A percentile compares a stretch with the other conserved stretches of the same genome.
Conservation (phyloP, 176 grass and related monocot species). For the Ensete ventricosum region DNA sequence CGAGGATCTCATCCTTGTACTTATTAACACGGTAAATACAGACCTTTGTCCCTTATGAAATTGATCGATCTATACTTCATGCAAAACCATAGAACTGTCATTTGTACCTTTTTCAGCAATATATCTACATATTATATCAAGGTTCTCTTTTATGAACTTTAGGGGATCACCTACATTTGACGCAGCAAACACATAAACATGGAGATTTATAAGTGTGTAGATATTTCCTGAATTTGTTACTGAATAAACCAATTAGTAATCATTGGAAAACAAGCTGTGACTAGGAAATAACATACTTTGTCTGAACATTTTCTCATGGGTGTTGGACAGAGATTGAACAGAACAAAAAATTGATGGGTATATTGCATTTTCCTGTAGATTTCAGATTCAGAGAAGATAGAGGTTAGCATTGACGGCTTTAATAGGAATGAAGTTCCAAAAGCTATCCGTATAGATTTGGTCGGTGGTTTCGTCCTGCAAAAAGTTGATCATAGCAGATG, state of each 20-base stretch:
- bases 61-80: slow-evolving; percentile 8
- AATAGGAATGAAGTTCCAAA: slow-evolving; percentile 64
- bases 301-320: neutral
- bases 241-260: neutral
- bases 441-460: slow-evolving; percentile 65
- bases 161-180: neutral
- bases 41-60: slow-evolving; percentile 5
- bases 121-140: neutral
- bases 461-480: slow-evolving; percentile 89
- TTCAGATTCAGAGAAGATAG: slow-evolving; percentile 47
- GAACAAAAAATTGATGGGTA: neutral
- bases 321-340: neutral
- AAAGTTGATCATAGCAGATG: slow-evolving; percentile 55
- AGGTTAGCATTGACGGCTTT: slow-evolving; percentile 60
- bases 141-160: neutral
- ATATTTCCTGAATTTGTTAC: neutral
- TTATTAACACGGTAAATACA: slow-evolving; percentile 68
- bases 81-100: slow-evolving; percentile 13
- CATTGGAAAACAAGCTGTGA: slow-evolving; percentile 2
- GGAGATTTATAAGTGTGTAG: neutral
- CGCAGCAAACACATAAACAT: neutral
- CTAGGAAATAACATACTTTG: neutral
- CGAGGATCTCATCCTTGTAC: slow-evolving; percentile 88
- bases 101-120: slow-evolving; percentile 1
- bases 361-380: slow-evolving; percentile 36